These are phyloP conservation scores for Sporisorium iseilematis-ciliati DNA, from an alignment of 1,284 basidiomycete genomes.

Conservation along the genomic window DNA sequence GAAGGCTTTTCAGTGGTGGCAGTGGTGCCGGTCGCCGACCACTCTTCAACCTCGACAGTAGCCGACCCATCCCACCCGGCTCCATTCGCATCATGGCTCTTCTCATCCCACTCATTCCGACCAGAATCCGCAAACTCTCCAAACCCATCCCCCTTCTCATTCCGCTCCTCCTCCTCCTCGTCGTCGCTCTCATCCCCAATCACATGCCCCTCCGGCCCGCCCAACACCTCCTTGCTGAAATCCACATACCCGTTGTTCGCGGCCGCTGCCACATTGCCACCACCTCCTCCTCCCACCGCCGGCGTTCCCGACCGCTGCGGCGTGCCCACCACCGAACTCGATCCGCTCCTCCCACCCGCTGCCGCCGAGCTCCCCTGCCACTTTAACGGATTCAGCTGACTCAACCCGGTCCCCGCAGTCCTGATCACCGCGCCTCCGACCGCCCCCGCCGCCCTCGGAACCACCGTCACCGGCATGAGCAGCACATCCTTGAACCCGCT, in stretches of 20 bases:
- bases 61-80: constrained; percentile 13
- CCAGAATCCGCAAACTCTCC: constrained; percentile 6
- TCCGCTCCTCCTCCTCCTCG: constrained; percentile 23
- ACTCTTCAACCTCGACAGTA: constrained; percentile 6
- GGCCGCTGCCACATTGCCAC: constrained; percentile 7
- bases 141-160: constrained; percentile 12
- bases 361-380: constrained; percentile 49
- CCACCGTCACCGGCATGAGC: constrained; percentile 92
- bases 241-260: constrained; percentile 56
- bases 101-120: constrained; percentile 44
- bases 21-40: neutral
- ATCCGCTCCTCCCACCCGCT: constrained; percentile 15
- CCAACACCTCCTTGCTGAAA: constrained; percentile 51
- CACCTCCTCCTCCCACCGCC: neutral
- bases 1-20: neutral
- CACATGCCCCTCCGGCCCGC: constrained; percentile 37
- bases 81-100: constrained; percentile 16
- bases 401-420: constrained; percentile 55
- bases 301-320: constrained; percentile 22
- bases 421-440: constrained; percentile 71
- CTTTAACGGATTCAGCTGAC: constrained; percentile 54
- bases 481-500: constrained; percentile 91
- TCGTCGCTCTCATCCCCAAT: constrained; percentile 47
- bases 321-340: constrained; percentile 12
- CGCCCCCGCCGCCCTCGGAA: constrained; percentile 81